These are phyloP conservation scores for Russula sp. DNA, from an alignment of 768 basidiomycete genomes.

Conservation along the genomic window DNA sequence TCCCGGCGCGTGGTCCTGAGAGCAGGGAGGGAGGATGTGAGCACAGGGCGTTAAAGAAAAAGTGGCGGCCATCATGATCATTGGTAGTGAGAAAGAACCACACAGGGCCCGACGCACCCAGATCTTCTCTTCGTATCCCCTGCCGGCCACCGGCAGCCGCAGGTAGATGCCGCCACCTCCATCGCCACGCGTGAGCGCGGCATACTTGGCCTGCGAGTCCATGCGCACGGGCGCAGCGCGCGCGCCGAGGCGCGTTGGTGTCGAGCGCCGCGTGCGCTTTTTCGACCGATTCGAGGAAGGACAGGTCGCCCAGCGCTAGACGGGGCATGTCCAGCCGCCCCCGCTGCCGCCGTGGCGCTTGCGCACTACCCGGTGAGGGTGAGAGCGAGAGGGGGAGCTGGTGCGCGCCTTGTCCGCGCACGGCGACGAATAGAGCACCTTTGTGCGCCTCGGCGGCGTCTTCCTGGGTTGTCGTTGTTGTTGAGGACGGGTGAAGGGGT, in stretches of 20 bases:
- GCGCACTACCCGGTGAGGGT: constrained; percentile 30
- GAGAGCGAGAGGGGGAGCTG: constrained; percentile 54
- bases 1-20: constrained; percentile 87
- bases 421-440: constrained; percentile 82
- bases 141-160: constrained; percentile 68
- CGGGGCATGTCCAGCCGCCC: constrained; percentile 49
- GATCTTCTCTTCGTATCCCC: constrained; percentile 90
- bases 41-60: not conserved
- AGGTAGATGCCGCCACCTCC: constrained; percentile 64
- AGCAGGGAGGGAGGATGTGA: not conserved
- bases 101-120: constrained; percentile 52
- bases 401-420: constrained; percentile 79
- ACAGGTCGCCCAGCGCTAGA: constrained; percentile 43
- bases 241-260: constrained; percentile 70
- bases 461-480: no score
- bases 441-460: constrained; percentile 14
- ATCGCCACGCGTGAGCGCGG: constrained; percentile 78
- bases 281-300: constrained; percentile 89
- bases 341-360: not conserved
- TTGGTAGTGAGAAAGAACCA: no score
- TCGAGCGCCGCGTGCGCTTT: constrained; percentile 87
- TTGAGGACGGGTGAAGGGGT: constrained; percentile 40
- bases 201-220: constrained; percentile 97
- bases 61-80: no score
- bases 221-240: constrained; percentile 66